phyloP scores from a whole-genome alignment of 257 asterid species.

The Cinchona pubescens region DNA sequence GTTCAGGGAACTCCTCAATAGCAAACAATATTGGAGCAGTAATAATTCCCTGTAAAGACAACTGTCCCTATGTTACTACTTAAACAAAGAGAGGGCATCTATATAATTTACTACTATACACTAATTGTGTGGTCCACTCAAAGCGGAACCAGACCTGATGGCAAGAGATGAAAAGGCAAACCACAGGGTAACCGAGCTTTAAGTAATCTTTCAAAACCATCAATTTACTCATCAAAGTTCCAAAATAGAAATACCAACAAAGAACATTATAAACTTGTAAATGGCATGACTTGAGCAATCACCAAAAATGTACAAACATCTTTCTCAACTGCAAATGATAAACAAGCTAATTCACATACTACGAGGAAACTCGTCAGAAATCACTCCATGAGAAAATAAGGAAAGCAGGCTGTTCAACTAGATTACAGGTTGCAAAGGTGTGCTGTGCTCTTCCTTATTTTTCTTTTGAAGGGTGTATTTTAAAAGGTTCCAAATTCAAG shows the following conservation, averaged over 20 bases:
- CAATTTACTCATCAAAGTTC: background rate
- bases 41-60: conserved; percentile 58
- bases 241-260: too few species aligned
- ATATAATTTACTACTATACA: background rate
- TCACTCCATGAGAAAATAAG: background rate
- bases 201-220: too few species aligned
- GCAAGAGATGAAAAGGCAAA: background rate
- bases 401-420: background rate
- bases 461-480: too few species aligned
- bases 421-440: too few species aligned
- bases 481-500: too few species aligned
- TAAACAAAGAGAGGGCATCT: background rate
- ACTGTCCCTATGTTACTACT: background rate
- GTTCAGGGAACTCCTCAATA: conserved; percentile 85
- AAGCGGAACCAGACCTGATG: background rate
- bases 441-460: too few species aligned
- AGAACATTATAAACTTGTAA: too few species aligned
- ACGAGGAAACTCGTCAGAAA: background rate
- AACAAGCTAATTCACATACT: background rate
- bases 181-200: background rate
- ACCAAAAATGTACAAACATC: background rate
- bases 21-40: conserved; percentile 96
- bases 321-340: background rate
- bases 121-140: background rate
- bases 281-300: too few species aligned